Evolutionary conservation across 441 rosid genomes (phyloP), one percentile per base, ranked within the genome.

Genomic region (Populus hybrid): DNA sequence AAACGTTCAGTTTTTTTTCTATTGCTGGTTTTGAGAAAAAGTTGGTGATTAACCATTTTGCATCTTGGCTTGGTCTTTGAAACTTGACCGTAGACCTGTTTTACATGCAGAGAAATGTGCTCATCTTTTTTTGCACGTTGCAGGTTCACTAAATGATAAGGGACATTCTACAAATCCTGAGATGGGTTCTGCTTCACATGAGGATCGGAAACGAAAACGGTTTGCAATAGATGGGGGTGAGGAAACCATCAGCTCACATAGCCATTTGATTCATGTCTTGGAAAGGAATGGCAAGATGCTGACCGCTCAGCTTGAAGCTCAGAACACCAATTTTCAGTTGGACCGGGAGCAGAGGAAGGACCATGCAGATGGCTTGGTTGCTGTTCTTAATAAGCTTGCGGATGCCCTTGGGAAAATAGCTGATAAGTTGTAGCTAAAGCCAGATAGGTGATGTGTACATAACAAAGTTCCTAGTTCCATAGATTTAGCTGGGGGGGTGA

Each of bases 271-370:
- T n/a, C 88, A 89, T 46, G 89, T 90, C 36, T 79, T 95, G 67
- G 98, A 94, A 81, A 88, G 86, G 85, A 95, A 94, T 61, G 92
- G 97, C 24, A 89, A 88, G 82, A 86, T 91, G 87, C 84, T 95
- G 84, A 86, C 85, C 5, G 87, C 94, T 66, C 98, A 92, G 75
- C 99, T 95, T 19, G 97, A 95, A 88, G 91, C 91, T 79, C 99
- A 95, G 84, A 95, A 94, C 86, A 83, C 70, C 81, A 89, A 89
- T 75, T 87, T 83, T 40, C 93, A 86, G 79, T 83, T 91, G 84
- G 98, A 94, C 80, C 80, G 98, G 77, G 98, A 94, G 87, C 98
- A 94, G 84, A 83, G 99, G 75, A 94, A 87, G 85, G 90, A 89
- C 75, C 95, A 92, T 6, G 78, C 89, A 14, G 88, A 88, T 75